Base-by-base conservation (phyloP, 163 green algal species). In the Prototheca wickerhamii region DNA sequence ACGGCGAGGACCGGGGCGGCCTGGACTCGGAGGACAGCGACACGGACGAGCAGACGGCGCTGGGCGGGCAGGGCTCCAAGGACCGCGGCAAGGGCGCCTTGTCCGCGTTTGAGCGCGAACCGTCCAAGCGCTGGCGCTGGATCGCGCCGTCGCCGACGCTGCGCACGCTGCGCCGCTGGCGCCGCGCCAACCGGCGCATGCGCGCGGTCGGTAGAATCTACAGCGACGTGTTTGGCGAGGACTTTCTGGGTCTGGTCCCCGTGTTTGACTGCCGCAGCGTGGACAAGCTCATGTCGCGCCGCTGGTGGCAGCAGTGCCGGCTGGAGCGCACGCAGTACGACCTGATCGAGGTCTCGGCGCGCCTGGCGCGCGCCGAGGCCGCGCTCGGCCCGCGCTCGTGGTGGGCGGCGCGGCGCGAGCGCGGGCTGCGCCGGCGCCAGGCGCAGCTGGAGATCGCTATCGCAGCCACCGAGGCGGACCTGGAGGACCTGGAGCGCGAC, bases 161-260 rank as follows among this genome's bases (percentile, higher is more conserved):
- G 46, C n/a, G 46, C 15, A 54, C 23, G 46, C 12, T n/a, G 23
- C 18, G n/a, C 12, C 15, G 5, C 18, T 54, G 46, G 46, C 46
- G 23, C 46, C 46, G 10, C 20, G 46, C 23, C 46, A 25, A 54
- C 46, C 18, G 23, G 12, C 46, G 46, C 23, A 28, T 54, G 46
- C 46, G 18, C 12, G n/a, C 20, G 5, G 46, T 18, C 15, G 18
- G 20, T 10, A 18, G 61, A 15, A 63, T 65, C 37, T 65, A 67
- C 18, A 57, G n/a, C 17, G 29, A 44, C 2, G 52, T 78, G 20
- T 78, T 78, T 70, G 71, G 65, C 26, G 33, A 71, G 18, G 71
- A 78, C 55, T 71, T 78, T 35, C 61, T 70, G 26, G 43, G 40
- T 35, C 61, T 78, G 35, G 66, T 78, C 20, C 71, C 71, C 46